These are phyloP conservation scores for Coniochaeta prunicola DNA, from an alignment of 2,329 filamentous ascomycete genomes.

Conservation along the genomic window DNA sequence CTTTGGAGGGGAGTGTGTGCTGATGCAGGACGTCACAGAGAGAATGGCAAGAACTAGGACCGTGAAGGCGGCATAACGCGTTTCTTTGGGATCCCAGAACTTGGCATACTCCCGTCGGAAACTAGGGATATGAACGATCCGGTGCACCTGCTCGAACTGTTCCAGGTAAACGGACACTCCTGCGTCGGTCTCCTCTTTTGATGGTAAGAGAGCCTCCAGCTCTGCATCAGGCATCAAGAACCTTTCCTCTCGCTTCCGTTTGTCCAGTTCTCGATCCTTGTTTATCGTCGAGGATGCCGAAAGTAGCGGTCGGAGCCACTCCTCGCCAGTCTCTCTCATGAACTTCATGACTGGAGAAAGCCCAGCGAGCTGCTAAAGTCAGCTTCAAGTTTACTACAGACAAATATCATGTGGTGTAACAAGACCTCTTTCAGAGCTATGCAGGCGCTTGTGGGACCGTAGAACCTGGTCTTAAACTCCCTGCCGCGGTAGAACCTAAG, in stretches of 20 bases:
- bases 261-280: slow-evolving; percentile 48
- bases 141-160: slow-evolving; percentile 29
- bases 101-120: slow-evolving; percentile 48
- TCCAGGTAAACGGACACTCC: slow-evolving; percentile 28
- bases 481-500: slow-evolving; percentile 51
- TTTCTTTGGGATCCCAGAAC: slow-evolving; percentile 42
- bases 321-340: slow-evolving; percentile 57
- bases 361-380: slow-evolving; percentile 33
- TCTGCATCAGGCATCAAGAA: slow-evolving; percentile 39
- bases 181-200: slow-evolving; percentile 22
- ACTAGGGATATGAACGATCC: slow-evolving; percentile 50
- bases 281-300: slow-evolving; percentile 33
- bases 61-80: slow-evolving; percentile 45
- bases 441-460: slow-evolving; percentile 53
- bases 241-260: slow-evolving; percentile 42
- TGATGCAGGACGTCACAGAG: slow-evolving; percentile 49
- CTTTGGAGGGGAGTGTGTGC: slow-evolving; percentile 36
- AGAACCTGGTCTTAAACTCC: slow-evolving; percentile 53
- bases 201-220: slow-evolving; percentile 39
- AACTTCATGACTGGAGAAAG: slow-evolving; percentile 40
- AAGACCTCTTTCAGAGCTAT: slow-evolving; percentile 48
- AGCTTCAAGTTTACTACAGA: neutral
- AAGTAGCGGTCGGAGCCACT: slow-evolving; percentile 49
- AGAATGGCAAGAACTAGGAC: slow-evolving; percentile 53
- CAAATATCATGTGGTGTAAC: neutral